These are phyloP conservation scores for Vitis amurensis DNA, from an alignment of 164 flowering plant genomes.

Conservation along the genomic window DNA sequence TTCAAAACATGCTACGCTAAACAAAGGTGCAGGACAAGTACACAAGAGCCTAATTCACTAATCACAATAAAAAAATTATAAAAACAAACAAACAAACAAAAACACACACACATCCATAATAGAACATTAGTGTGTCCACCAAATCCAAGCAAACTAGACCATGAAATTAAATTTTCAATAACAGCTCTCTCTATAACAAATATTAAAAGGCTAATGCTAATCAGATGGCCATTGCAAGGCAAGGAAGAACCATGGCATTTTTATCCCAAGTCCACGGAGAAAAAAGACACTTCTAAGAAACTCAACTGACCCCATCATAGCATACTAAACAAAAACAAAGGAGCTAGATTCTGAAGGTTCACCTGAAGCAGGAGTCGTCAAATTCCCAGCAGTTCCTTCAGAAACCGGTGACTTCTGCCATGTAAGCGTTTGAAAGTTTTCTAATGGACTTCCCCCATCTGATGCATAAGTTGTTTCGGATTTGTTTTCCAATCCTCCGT, in stretches of 20 bases:
- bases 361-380: slow-evolving; percentile 61
- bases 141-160: not conserved
- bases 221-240: not conserved
- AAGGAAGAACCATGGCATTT: no score
- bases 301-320: not conserved
- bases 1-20: not conserved
- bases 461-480: slow-evolving; percentile 47
- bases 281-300: no score
- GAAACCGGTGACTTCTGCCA: slow-evolving; percentile 59
- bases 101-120: no score
- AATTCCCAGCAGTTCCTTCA: slow-evolving; percentile 35
- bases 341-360: slow-evolving; percentile 6
- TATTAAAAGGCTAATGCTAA: not conserved
- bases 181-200: not conserved
- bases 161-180: not conserved
- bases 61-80: not conserved
- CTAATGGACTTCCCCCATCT: slow-evolving; percentile 74
- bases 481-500: slow-evolving; percentile 47
- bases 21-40: not conserved
- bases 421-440: slow-evolving; percentile 36
- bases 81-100: no score
- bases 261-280: no score
- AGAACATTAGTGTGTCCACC: not conserved
- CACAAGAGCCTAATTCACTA: not conserved
- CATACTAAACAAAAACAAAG: not conserved